A percentile compares a stretch with the other conserved stretches of the same genome.
These are phyloP conservation scores for Lepidium africanum DNA, from an alignment of 345 rosid species.

Conservation along the genomic window DNA sequence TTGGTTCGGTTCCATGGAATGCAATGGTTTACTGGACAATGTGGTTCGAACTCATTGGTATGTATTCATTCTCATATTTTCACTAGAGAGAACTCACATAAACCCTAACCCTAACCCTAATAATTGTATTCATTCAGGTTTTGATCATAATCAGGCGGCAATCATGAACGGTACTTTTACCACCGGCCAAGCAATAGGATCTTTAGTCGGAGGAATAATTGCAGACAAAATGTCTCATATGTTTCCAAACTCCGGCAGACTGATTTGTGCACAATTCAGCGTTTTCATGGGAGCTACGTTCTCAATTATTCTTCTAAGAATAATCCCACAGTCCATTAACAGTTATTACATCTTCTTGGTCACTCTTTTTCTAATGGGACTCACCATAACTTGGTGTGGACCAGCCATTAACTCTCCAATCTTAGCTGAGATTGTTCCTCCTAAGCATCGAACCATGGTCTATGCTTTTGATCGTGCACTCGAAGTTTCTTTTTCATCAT, in stretches of 20 bases:
- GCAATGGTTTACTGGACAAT: conserved; percentile 86
- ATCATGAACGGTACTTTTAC: conserved; percentile 58
- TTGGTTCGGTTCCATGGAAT: conserved; percentile 82
- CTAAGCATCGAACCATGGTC: conserved; percentile 78
- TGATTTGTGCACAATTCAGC: conserved; percentile 88
- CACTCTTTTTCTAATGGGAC: conserved; percentile 69
- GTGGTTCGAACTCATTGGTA: conserved; percentile 93
- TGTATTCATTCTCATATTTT: conserved; percentile 13
- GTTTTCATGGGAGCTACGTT: conserved; percentile 78
- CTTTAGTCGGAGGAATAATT: conserved; percentile 61
- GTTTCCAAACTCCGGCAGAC: conserved; percentile 66
- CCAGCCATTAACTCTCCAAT: conserved; percentile 78
- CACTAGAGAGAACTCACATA: not conserved
- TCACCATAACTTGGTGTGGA: conserved; percentile 78
- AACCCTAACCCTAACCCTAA: not conserved
- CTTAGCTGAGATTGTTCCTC: conserved; percentile 83
- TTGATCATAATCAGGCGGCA: conserved; percentile 63
- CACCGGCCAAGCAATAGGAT: conserved; percentile 60
- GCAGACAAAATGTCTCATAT: conserved; percentile 54
- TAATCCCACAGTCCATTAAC: conserved; percentile 54
- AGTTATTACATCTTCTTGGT: conserved; percentile 53
- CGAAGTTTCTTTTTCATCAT: conserved; percentile 75
- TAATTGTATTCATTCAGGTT: no score
- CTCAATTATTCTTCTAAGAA: conserved; percentile 57
- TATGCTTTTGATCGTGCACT: conserved; percentile 90